Conservation (phyloP, 2,329 filamentous ascomycete genomes). For the Rhexocercosporidium sp. region DNA sequence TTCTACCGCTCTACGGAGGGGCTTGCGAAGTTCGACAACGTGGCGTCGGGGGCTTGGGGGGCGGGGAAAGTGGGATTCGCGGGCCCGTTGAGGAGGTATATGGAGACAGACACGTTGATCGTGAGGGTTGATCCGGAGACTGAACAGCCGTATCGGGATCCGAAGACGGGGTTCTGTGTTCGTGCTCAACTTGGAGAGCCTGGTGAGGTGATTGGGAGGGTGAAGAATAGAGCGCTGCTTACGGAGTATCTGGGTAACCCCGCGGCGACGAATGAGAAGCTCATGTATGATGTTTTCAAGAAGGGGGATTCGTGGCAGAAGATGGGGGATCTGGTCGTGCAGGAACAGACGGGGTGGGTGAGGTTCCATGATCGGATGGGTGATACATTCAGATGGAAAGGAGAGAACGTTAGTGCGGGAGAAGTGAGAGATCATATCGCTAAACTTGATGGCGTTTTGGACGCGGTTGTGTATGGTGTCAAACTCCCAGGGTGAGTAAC, state of each 20-base stretch:
- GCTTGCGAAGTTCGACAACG: slow-evolving; percentile 51
- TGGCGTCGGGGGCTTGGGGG: slow-evolving; percentile 46
- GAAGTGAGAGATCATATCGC: slow-evolving; percentile 52
- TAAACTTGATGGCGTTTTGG: slow-evolving; percentile 46
- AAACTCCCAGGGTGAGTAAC: slow-evolving; percentile 45
- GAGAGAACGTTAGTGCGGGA: slow-evolving; percentile 53
- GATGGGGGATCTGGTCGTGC: slow-evolving; percentile 51
- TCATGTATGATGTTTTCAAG: slow-evolving; percentile 49
- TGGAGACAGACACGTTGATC: slow-evolving; percentile 50
- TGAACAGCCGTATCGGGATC: slow-evolving; percentile 49
- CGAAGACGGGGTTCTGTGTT: slow-evolving; percentile 50
- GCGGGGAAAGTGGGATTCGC: slow-evolving; percentile 51
- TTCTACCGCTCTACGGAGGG: slow-evolving; percentile 55
- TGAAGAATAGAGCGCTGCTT: slow-evolving; percentile 46
- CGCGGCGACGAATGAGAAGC: slow-evolving; percentile 50
- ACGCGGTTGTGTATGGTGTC: slow-evolving; percentile 51
- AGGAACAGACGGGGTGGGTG: slow-evolving; percentile 49
- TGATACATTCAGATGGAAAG: slow-evolving; percentile 60
- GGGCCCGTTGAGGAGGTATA: slow-evolving; percentile 46
- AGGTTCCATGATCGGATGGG: slow-evolving; percentile 55
- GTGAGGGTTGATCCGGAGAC: slow-evolving; percentile 45
- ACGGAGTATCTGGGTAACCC: slow-evolving; percentile 50
- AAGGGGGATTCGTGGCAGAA: slow-evolving; percentile 53
- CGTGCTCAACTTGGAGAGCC: slow-evolving; percentile 46
- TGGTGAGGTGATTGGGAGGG: slow-evolving; percentile 51